These are phyloP conservation scores for Pseudogymnoascus sp. DNA, from an alignment of 2,329 filamentous ascomycete species.

Conservation along the genomic window DNA sequence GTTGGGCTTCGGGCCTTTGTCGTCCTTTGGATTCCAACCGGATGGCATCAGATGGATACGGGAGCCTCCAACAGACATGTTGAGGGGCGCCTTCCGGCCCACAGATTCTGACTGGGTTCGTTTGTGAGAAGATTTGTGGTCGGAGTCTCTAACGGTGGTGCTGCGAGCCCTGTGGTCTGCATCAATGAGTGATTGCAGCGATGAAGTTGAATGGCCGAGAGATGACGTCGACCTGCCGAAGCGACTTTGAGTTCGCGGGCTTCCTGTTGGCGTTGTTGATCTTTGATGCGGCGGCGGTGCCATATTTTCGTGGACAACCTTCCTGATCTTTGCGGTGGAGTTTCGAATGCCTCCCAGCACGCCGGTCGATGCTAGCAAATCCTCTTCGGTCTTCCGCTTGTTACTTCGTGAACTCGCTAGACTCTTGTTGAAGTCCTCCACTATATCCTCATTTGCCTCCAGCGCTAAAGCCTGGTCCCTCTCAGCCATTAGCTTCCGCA, in stretches of 20 bases:
- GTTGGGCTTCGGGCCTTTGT: slow-evolving; percentile 16
- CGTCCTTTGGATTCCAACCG: slow-evolving; percentile 1
- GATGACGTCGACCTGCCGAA: slow-evolving; percentile 5
- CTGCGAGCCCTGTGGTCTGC: not conserved
- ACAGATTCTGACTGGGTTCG: slow-evolving; percentile 1
- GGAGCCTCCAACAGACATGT: slow-evolving; percentile 6
- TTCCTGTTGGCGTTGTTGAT: slow-evolving; percentile 1
- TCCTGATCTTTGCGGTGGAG: slow-evolving; percentile 13
- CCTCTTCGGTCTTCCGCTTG: slow-evolving; percentile 18
- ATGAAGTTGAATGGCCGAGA: slow-evolving; percentile 3
- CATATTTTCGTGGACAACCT: slow-evolving; percentile 16
- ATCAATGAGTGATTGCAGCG: slow-evolving; percentile 3
- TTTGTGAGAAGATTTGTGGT: not conserved
- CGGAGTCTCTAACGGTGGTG: not conserved
- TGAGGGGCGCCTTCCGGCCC: not conserved
- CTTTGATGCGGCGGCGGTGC: not conserved
- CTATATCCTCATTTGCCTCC: slow-evolving; percentile 15
- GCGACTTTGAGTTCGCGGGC: not conserved
- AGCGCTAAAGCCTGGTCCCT: slow-evolving; percentile 10
- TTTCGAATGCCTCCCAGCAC: slow-evolving; percentile 22
- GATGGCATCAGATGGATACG: not conserved
- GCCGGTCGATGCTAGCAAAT: slow-evolving; percentile 20
- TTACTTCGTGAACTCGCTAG: slow-evolving; percentile 7
- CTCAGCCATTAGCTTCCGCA: slow-evolving; percentile 23
- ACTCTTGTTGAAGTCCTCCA: slow-evolving; percentile 24